A percentile compares a stretch with the other conserved stretches of the same genome.
These are phyloP conservation scores for Pseudogymnoascus sp. DNA, from an alignment of 2,329 filamentous ascomycete species.

Conservation along the genomic window DNA sequence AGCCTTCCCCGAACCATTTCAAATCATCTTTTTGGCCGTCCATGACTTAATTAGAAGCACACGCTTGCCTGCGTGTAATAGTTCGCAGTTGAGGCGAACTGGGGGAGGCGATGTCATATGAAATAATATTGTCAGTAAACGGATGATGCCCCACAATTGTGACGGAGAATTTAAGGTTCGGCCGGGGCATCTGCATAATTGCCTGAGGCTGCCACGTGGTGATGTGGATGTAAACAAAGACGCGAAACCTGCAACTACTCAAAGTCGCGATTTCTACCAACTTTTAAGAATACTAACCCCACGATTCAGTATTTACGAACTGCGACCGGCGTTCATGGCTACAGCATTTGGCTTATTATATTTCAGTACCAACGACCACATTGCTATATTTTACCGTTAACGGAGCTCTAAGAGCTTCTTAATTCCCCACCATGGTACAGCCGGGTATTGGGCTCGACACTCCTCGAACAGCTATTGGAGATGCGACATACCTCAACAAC, in stretches of 20 bases:
- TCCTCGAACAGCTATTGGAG: conserved; percentile 75
- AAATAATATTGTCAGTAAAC: conserved; percentile 6
- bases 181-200: conserved; percentile 1
- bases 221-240: conserved; percentile 14
- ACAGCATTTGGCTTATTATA: conserved; percentile 4
- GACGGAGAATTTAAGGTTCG: conserved; percentile 12
- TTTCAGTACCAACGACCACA: conserved; percentile 4
- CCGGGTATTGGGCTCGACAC: conserved; percentile 69
- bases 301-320: conserved; percentile 11
- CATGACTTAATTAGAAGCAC: conserved; percentile 24
- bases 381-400: conserved; percentile 3
- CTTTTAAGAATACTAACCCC: conserved; percentile 1
- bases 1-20: conserved; percentile 61
- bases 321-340: conserved; percentile 10
- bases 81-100: not conserved
- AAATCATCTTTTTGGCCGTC: conserved; percentile 46
- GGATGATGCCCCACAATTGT: conserved; percentile 3
- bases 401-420: conserved; percentile 16
- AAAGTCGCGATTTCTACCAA: not conserved
- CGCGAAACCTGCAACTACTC: conserved; percentile 8
- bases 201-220: conserved; percentile 9
- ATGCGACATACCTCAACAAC: conserved; percentile 72
- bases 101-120: not conserved
- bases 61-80: not conserved
- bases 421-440: conserved; percentile 50